Percentiles rank a stretch among this genome's conserved stretches.
Conservation (phyloP, 2,329 filamentous ascomycete genomes). For the Claviceps monticola region DNA sequence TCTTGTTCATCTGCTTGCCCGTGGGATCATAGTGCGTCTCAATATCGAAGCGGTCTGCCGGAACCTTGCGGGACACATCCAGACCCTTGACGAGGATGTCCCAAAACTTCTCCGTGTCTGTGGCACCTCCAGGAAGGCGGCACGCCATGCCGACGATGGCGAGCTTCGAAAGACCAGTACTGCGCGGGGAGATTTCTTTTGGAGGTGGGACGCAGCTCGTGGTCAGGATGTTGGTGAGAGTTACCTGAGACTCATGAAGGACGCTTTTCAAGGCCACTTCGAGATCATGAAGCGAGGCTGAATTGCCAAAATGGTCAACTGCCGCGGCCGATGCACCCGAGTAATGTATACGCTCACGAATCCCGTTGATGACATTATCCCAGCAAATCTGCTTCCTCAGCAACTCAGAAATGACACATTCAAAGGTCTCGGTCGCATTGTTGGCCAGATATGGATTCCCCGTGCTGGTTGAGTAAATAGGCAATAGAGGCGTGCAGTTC, state of each 20-base stretch:
- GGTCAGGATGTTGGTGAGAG: background rate
- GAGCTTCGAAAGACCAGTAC: constrained; percentile 38
- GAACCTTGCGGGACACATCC: constrained; percentile 48
- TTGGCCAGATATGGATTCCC: constrained; percentile 5
- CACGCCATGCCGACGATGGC: constrained; percentile 59
- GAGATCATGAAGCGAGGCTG: constrained; percentile 1
- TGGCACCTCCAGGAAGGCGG: constrained; percentile 29
- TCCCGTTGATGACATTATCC: constrained; percentile 6
- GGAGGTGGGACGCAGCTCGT: background rate
- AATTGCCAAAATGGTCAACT: constrained; percentile 1
- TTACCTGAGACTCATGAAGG: background rate
- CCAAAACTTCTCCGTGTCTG: constrained; percentile 16
- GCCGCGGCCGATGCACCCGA: background rate
- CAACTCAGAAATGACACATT: constrained; percentile 6
- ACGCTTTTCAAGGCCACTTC: background rate
- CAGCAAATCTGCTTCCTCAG: constrained; percentile 6
- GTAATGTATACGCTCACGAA: background rate
- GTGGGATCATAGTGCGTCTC: constrained; percentile 51
- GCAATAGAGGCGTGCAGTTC: background rate
- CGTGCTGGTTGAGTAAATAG: constrained; percentile 6
- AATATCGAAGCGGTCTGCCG: constrained; percentile 50
- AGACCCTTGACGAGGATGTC: constrained; percentile 20
- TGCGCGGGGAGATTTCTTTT: background rate
- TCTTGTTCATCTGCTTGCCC: constrained; percentile 52
- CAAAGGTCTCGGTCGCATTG: constrained; percentile 5